phyloP scores from a whole-genome alignment of 1,139 yeast species.

The Protomyces arabidopsidicola region DNA sequence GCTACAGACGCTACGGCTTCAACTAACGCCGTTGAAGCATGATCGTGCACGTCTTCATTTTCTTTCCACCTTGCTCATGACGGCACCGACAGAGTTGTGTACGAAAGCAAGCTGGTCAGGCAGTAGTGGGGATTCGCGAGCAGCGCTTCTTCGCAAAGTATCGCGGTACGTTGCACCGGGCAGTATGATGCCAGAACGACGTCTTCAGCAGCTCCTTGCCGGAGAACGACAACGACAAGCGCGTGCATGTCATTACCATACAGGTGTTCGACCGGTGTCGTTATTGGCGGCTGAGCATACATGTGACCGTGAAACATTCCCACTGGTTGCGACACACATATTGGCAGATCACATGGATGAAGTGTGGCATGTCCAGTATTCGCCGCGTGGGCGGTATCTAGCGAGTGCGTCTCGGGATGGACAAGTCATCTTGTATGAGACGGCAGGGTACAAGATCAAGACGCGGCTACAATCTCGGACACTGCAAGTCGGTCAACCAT shows the following conservation, averaged over 20 bases:
- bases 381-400: constrained; percentile 67
- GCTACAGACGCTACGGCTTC: constrained; percentile 45
- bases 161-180: constrained; percentile 47
- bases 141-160: constrained; percentile 45
- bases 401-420: constrained; percentile 76
- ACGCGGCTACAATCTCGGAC: constrained; percentile 42
- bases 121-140: constrained; percentile 43
- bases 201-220: constrained; percentile 49
- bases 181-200: constrained; percentile 51
- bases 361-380: constrained; percentile 78
- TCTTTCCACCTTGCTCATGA: constrained; percentile 41
- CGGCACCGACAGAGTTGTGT: constrained; percentile 39
- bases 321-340: constrained; percentile 44
- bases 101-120: constrained; percentile 44
- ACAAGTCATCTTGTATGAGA: constrained; percentile 62
- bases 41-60: constrained; percentile 32
- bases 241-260: constrained; percentile 43
- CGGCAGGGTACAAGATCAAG: constrained; percentile 39
- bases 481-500: constrained; percentile 36
- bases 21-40: constrained; percentile 38
- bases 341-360: constrained; percentile 61
- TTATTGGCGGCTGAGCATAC: constrained; percentile 38
- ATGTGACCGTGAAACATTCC: constrained; percentile 46
- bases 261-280: constrained; percentile 33
- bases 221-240: constrained; percentile 53